A percentile compares a stretch with the other conserved stretches of the same genome.
Evolutionary conservation across 176 grass and related monocot species (phyloP).

Genomic region (Phragmites australis): DNA sequence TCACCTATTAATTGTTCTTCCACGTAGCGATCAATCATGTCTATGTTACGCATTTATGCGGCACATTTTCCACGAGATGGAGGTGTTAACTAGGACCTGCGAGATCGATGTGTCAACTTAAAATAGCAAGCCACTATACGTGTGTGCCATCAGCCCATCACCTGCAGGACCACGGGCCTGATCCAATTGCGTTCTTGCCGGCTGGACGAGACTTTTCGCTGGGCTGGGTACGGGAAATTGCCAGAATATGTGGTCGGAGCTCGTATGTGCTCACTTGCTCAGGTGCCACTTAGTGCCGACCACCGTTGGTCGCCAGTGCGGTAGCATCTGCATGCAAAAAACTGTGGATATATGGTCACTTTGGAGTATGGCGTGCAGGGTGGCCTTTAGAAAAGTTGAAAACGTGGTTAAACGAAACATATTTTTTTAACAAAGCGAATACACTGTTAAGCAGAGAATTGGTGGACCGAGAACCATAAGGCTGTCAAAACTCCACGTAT

Average conservation of each 20-base stretch:
- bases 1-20: no score
- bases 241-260: conserved; percentile 19
- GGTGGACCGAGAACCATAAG: neutral
- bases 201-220: neutral
- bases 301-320: neutral
- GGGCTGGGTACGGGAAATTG: neutral
- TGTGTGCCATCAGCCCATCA: neutral
- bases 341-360: neutral
- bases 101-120: conserved; percentile 15
- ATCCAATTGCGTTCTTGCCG: neutral
- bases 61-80: neutral
- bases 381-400: neutral
- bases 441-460: neutral
- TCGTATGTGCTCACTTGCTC: conserved; percentile 28
- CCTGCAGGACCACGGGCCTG: neutral
- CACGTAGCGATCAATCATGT: neutral
- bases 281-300: conserved; percentile 12
- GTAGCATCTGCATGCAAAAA: conserved; percentile 1
- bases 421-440: neutral
- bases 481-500: conserved; percentile 29
- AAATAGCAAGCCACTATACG: conserved; percentile 1
- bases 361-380: neutral
- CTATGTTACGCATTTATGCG: neutral
- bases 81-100: neutral
- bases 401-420: conserved; percentile 3